Base-by-base conservation (phyloP, 208 protist species). In the Leishmania tarentolae region DNA sequence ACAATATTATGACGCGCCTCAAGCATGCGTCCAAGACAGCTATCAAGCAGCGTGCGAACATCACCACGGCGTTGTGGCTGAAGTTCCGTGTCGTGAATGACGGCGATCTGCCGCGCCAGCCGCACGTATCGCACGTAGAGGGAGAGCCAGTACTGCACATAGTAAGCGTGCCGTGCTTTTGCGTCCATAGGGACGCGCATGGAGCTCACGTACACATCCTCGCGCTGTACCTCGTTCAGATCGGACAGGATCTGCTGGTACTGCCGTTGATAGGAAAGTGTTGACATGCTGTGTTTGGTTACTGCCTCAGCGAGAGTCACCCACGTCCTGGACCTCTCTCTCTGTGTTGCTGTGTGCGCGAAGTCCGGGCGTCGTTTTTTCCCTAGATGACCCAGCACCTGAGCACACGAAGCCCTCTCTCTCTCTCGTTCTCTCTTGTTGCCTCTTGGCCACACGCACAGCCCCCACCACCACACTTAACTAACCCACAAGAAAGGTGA, bases 11-110 rank as follows among this genome's bases (percentile, higher is more conserved):
- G 68, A n/a, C 98, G 94, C 31, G 98, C 83, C 79, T 99, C 98
- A 3, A 99, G 87, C 90, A 99, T 95, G 63, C 98, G 93, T 21
- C 95, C 98, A 11, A 99, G 89, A 71, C 95, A 97, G 65, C 88
- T 90, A 84, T 98, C 94, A 11, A 99, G 90, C 44, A 98, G 76
- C 13, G 90, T 90, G 52, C 95, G 90, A 31, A 99, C 88, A 83
- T 99, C 98, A 28, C 88, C 76, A 0, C 97, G 89, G 80, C 98
- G 98, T 83, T 99, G 98, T 59, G 97, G 97, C 85, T 99, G 98
- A 73, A 98, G 82, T 65, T 95, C 91, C 44, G 94, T 93, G 83
- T 99, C 96, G 70, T 99, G 96, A 17, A 96, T 86, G 2, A 89
- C 75, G 31, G 93, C 85, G 1, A 99, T 92, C 59, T 94, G 92